Evolutionary conservation across 345 rosid species (phyloP), one percentile per base, ranked within the genome.

Genomic region (Aethionema arabicum): DNA sequence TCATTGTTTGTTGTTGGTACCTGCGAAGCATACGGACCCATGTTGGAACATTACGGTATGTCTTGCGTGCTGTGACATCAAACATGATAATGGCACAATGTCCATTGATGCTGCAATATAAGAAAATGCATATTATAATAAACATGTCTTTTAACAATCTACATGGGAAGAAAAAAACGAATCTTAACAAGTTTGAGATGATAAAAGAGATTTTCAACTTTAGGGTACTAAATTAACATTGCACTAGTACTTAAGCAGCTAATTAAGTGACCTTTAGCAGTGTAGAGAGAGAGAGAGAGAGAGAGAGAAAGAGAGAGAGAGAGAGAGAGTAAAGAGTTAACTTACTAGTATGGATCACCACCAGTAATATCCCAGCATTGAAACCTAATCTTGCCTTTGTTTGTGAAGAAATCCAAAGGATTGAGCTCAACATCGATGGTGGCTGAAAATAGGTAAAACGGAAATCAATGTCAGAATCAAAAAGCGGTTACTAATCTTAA

Each of bases 291-390:
- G n/a, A n/a, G n/a, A n/a, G n/a, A n/a, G n/a, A n/a, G n/a, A n/a
- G n/a, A n/a, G n/a, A n/a, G n/a, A n/a, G n/a, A n/a, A n/a, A n/a
- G n/a, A n/a, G n/a, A n/a, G n/a, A n/a, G n/a, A n/a, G n/a, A n/a
- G n/a, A n/a, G n/a, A n/a, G 11, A 41, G 13, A 41, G 45, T 8
- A 41, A n/a, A n/a, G 45, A 16, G 53, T 30, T 14, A 40, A 69
- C 98, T 77, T 62, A 92, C 98, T 89, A 92, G 72, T 92, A 92
- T 5, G 89, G 90, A 15, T 95, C 97, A 67, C 98, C 97, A 32
- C 98, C 95, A 11, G 98, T 95, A 52, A 97, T 92, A 31, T 92
- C 97, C 98, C 97, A 92, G 81, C 96, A 89, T 72, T 92, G 83
- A 60, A 92, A 92, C 2, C 98, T 80, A 68, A 92, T 75, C 69